Conservation (phyloP, 768 basidiomycete species). For the Heimioporus sp. region DNA sequence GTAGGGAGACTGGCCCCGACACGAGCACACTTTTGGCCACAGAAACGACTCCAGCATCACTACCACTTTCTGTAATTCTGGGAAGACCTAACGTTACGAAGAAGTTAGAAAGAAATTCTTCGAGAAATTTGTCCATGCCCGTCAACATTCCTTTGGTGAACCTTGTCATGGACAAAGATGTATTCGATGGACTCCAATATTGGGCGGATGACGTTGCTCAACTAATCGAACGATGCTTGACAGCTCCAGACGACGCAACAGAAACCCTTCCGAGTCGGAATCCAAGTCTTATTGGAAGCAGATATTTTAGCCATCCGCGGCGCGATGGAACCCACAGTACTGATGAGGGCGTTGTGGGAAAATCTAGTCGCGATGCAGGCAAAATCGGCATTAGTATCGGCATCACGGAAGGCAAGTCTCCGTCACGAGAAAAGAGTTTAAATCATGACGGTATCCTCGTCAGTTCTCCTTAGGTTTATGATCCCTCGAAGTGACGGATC, state of each 20-base stretch:
- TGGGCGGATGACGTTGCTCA: slow-evolving; percentile 87
- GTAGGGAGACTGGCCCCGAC: slow-evolving; percentile 11
- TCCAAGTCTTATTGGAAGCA: slow-evolving; percentile 74
- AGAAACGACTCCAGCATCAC: slow-evolving; percentile 12
- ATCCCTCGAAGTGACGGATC: slow-evolving; percentile 45
- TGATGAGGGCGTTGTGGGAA: slow-evolving; percentile 37
- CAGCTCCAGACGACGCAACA: slow-evolving; percentile 17
- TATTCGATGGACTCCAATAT: slow-evolving; percentile 78
- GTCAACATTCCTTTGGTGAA: slow-evolving; percentile 62
- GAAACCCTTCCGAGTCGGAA: slow-evolving; percentile 45
- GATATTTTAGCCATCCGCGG: slow-evolving; percentile 57
- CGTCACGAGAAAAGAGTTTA: neutral
- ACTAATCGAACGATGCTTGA: slow-evolving; percentile 49
- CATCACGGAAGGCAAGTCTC: slow-evolving; percentile 41
- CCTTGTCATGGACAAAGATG: slow-evolving; percentile 56
- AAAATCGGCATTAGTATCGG: slow-evolving; percentile 51
- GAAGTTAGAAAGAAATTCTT: neutral
- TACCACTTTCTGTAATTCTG: slow-evolving; percentile 23
- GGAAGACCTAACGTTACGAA: slow-evolving; percentile 9
- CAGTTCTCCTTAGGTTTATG: slow-evolving; percentile 43
- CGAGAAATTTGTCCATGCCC: slow-evolving; percentile 15
- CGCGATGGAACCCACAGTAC: slow-evolving; percentile 39
- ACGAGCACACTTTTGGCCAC: slow-evolving; percentile 24
- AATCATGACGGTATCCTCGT: neutral
- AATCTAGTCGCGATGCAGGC: slow-evolving; percentile 23